Evolutionary conservation across 1,139 yeast species (phyloP), one percentile per base, ranked within the genome.

Genomic region (Kodamaea plutei): DNA sequence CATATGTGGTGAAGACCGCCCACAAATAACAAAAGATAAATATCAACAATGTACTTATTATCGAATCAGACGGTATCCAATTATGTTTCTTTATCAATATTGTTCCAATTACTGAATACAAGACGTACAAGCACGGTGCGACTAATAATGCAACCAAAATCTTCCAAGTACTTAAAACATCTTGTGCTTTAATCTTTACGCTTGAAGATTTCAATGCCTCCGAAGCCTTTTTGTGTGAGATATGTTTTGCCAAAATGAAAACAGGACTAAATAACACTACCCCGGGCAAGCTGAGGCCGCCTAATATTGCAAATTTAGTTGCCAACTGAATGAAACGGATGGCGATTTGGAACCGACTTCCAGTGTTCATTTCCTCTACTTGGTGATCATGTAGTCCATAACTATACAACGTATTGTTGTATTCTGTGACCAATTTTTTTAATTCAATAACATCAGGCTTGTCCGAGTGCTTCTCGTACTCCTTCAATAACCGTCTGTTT

Each of bases 171-270:
- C 46, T 41, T 33, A 44, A 36, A 13, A 91, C 96, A 56, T 91
- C 98, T 37, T 81, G 80, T 15, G 95, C 98, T 48, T 79, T 77
- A 41, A 91, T 81, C 54, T 91, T 91, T 20, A 91, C 98, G 2
- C 87, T 73, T 0, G 96, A 87, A 6, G 75, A 80, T n/a, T 88
- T 89, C 34, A 91, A 66, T 0, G 97, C 98, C 37, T 78, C 76
- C 35, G 59, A 66, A 19, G 93, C 88, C 56, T 88, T 88, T 43
- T 69, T 65, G 29, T 63, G 67, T 1, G 96, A 84, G 27, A 85
- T 83, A 27, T 60, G 52, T 47, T 83, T 81, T 9, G 95, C 79
- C n/a, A 84, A 71, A 27, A 84, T 58, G 48, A 89, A 87, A 5
- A 91, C 88, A 0, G 98, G 98, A 1, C 91, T 73, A 51, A 89